phyloP scores from a whole-genome alignment of 2,329 filamentous ascomycete species.

The Pestalotiopsis sp. region DNA sequence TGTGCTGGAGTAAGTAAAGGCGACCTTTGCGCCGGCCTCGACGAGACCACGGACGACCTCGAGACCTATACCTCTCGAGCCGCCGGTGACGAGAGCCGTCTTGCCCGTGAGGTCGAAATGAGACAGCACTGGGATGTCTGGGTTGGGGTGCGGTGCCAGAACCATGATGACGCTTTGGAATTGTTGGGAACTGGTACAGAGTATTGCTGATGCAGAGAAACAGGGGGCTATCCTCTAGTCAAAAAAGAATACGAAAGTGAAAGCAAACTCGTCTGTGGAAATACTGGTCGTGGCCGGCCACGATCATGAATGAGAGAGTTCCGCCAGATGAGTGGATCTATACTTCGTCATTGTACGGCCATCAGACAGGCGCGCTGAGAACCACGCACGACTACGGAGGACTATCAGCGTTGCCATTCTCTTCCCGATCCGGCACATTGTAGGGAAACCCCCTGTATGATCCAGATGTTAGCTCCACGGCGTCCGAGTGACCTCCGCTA shows the following conservation, averaged over 20 bases:
- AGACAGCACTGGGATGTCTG: conserved; percentile 30
- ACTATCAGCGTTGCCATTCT: neutral
- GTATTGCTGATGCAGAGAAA: neutral
- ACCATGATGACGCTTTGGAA: conserved; percentile 24
- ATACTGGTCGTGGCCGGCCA: neutral
- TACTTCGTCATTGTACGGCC: neutral
- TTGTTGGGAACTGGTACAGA: neutral
- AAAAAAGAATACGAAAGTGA: neutral
- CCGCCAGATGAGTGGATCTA: neutral
- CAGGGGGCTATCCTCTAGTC: neutral
- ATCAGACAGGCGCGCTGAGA: neutral
- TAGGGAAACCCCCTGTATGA: neutral
- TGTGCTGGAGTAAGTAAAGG: conserved; percentile 34
- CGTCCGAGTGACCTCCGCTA: neutral
- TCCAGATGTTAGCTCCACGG: neutral
- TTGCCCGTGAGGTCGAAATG: conserved; percentile 32
- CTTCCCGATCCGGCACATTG: neutral
- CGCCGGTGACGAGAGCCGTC: conserved; percentile 32
- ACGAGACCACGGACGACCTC: conserved; percentile 31
- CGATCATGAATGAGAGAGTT: neutral
- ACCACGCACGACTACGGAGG: neutral
- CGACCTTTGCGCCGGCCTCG: conserved; percentile 31
- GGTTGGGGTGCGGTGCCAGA: conserved; percentile 31
- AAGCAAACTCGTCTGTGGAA: neutral
- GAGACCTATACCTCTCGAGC: conserved; percentile 32